A percentile compares a stretch with the other conserved stretches of the same genome.
phyloP scores from a whole-genome alignment of 169 alveolate species.

The Nephromyces sp. region DNA sequence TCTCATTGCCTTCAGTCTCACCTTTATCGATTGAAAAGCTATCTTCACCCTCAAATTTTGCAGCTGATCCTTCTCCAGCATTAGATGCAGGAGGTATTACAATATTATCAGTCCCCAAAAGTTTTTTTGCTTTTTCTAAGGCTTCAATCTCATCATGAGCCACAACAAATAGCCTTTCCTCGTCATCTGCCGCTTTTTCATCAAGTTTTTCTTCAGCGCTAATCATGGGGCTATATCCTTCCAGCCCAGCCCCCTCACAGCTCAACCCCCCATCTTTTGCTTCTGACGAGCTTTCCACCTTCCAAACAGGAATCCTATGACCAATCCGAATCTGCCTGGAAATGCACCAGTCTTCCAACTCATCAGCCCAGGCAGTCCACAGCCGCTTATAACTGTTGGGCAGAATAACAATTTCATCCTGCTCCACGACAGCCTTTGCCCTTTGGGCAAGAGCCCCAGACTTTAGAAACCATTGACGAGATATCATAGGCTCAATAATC shows the following conservation, averaged over 20 bases:
- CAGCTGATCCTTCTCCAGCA: background rate
- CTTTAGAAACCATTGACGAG: background rate
- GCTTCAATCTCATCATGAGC: background rate
- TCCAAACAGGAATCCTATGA: slow-evolving; percentile 90
- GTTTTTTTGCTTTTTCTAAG: background rate
- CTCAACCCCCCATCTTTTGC: slow-evolving; percentile 57
- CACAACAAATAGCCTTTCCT: too few species aligned
- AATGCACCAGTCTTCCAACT: slow-evolving; percentile 70
- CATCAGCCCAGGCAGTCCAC: background rate
- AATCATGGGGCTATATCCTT: background rate
- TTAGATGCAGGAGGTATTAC: background rate
- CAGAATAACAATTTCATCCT: background rate
- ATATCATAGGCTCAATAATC: background rate
- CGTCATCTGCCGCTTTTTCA: background rate
- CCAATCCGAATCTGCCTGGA: slow-evolving; percentile 99
- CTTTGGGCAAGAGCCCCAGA: background rate
- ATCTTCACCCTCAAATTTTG: too few species aligned
- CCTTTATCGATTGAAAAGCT: too few species aligned
- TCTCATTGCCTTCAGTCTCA: background rate
- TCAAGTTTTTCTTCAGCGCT: background rate
- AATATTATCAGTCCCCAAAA: background rate
- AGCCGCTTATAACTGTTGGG: background rate
- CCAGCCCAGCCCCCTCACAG: too few species aligned
- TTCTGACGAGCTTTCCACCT: slow-evolving; percentile 80
- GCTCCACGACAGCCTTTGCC: background rate